A percentile compares a stretch with the other conserved stretches of the same genome.
Evolutionary conservation across 768 basidiomycete genomes (phyloP).

Genomic region (Cantharellus anzutake): DNA sequence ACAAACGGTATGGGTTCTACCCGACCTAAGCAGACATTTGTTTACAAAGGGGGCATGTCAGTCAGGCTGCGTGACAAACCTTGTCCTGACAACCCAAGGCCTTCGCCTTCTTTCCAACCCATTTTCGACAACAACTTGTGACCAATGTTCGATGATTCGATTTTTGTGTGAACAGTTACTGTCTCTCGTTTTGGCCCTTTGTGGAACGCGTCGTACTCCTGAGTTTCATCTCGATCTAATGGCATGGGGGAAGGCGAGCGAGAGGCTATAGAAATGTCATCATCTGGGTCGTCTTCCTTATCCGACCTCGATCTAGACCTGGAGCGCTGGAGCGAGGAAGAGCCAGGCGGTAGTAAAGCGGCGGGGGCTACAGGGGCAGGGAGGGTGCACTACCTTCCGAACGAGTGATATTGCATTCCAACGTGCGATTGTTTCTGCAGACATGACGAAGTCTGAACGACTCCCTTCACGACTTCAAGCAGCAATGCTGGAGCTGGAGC

Average conservation of each 20-base stretch:
- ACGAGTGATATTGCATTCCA: slow-evolving; percentile 53
- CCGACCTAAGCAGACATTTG: slow-evolving; percentile 31
- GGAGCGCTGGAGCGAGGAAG: slow-evolving; percentile 36
- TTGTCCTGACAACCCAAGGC: slow-evolving; percentile 55
- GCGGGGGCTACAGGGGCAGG: slow-evolving; percentile 34
- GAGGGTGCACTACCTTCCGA: slow-evolving; percentile 10
- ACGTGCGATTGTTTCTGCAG: slow-evolving; percentile 39
- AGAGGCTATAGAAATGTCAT: slow-evolving; percentile 45
- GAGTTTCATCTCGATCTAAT: slow-evolving; percentile 16
- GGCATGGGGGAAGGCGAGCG: slow-evolving; percentile 53
- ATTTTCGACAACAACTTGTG: slow-evolving; percentile 64
- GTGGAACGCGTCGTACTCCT: slow-evolving; percentile 42
- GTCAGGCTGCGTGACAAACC: slow-evolving; percentile 24
- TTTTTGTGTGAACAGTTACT: slow-evolving; percentile 65
- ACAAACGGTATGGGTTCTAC: slow-evolving; percentile 71
- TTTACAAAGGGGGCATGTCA: slow-evolving; percentile 1
- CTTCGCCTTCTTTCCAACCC: slow-evolving; percentile 67
- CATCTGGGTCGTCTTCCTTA: slow-evolving; percentile 22
- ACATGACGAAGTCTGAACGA: slow-evolving; percentile 25
- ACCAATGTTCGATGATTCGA: slow-evolving; percentile 62
- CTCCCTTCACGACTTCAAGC: not conserved
- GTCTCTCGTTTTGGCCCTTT: slow-evolving; percentile 33
- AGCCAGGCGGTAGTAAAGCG: slow-evolving; percentile 17
- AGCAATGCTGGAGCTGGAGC: not conserved
- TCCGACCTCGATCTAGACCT: slow-evolving; percentile 20